Evolutionary conservation across 345 rosid species (phyloP).

Genomic region (Balakata baccata): DNA sequence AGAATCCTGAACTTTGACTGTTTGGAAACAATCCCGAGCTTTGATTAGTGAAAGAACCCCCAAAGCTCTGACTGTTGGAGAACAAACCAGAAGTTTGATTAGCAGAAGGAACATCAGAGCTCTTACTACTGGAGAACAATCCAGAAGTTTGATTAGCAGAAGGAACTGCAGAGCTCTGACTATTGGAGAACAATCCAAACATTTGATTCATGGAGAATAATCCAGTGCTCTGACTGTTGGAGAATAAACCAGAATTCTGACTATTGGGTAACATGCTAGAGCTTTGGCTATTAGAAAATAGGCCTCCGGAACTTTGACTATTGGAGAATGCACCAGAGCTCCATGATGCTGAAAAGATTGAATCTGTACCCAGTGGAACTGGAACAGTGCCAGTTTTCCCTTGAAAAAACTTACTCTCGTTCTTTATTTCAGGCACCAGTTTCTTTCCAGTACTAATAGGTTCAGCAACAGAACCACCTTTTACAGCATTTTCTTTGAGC

Average conservation of each 20-base stretch:
- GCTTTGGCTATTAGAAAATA: constrained; percentile 19
- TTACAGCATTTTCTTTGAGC: constrained; percentile 64
- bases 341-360: constrained; percentile 29
- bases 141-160: constrained; percentile 21
- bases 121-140: not conserved
- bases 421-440: constrained; percentile 38
- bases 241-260: constrained; percentile 16
- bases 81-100: constrained; percentile 13
- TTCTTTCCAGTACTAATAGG: constrained; percentile 44
- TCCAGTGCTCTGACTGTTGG: constrained; percentile 20
- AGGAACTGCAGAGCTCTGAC: constrained; percentile 13
- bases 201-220: constrained; percentile 21
- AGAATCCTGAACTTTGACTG: not conserved
- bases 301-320: constrained; percentile 23
- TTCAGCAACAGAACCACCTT: constrained; percentile 47
- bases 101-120: not conserved
- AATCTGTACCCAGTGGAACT: constrained; percentile 24
- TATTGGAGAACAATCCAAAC: constrained; percentile 14
- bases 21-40: constrained; percentile 11
- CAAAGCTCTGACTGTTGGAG: constrained; percentile 18
- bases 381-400: constrained; percentile 38
- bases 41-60: not conserved
- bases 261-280: constrained; percentile 11
- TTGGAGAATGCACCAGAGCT: constrained; percentile 33
- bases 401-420: constrained; percentile 31